Conservation (phyloP, 495 filamentous ascomycete species). For the Cercophora newfieldiana region DNA sequence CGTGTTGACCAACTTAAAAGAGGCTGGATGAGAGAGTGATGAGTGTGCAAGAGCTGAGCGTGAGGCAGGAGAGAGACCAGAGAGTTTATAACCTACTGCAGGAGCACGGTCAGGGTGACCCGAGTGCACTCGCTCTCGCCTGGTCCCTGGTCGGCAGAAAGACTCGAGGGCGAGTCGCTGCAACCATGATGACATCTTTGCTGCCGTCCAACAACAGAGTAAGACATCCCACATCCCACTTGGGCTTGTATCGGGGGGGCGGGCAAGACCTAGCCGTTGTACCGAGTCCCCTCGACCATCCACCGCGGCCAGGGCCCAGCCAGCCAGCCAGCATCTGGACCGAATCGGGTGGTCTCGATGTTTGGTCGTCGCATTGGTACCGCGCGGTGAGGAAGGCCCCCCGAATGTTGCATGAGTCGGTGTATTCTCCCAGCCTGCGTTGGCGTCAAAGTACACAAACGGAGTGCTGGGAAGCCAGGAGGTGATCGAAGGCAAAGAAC, state of each 20-base stretch:
- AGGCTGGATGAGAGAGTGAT: slow-evolving; percentile 23
- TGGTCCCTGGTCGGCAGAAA: slow-evolving; percentile 11
- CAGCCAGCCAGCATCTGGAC: slow-evolving; percentile 18
- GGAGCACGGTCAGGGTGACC: background rate
- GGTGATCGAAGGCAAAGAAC: slow-evolving; percentile 11
- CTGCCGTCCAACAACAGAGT: slow-evolving; percentile 11
- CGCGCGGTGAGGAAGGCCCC: background rate
- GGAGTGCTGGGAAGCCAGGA: background rate
- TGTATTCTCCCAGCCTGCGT: background rate
- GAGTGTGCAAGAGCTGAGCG: background rate
- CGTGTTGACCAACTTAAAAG: slow-evolving; percentile 24
- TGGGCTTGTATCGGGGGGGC: slow-evolving; percentile 23
- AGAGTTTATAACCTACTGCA: slow-evolving; percentile 36
- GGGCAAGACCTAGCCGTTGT: slow-evolving; percentile 5
- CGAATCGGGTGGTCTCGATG: slow-evolving; percentile 4
- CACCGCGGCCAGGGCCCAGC: background rate
- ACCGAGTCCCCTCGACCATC: slow-evolving; percentile 1
- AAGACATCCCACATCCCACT: slow-evolving; percentile 19
- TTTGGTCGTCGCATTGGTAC: background rate
- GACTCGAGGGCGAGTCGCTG: background rate
- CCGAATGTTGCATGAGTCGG: background rate
- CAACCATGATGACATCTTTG: slow-evolving; percentile 21
- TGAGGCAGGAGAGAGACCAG: slow-evolving; percentile 6
- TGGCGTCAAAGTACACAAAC: background rate
- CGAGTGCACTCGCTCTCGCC: background rate